Evolutionary conservation across 345 rosid genomes (phyloP).

Genomic region (Syzygium aqueum): DNA sequence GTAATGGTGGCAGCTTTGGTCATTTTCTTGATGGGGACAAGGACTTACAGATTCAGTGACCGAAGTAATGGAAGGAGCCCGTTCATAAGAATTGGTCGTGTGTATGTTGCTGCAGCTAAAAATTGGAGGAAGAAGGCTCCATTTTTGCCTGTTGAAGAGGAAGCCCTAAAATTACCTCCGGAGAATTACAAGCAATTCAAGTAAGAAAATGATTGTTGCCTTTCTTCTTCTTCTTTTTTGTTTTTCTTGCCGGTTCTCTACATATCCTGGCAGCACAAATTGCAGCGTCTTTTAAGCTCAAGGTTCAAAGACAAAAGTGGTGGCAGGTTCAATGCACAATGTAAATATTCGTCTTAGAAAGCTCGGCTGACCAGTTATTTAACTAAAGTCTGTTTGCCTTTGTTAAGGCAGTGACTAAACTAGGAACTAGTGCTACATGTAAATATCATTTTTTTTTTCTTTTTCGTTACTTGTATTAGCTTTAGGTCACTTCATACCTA

Average conservation of each 20-base stretch:
- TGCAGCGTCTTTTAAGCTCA: neutral
- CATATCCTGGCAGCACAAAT: neutral
- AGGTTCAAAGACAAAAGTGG: neutral
- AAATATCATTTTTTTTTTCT: neutral
- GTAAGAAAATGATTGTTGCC: constrained; percentile 3
- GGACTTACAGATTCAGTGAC: constrained; percentile 20
- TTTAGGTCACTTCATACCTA: neutral
- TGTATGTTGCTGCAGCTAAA: constrained; percentile 25
- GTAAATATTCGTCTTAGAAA: neutral
- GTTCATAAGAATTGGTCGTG: constrained; percentile 31
- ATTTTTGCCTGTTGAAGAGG: constrained; percentile 4
- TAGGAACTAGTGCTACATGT: neutral
- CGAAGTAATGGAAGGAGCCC: constrained; percentile 26
- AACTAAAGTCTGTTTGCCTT: neutral
- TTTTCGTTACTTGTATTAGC: neutral
- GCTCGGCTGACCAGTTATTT: neutral
- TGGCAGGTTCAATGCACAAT: neutral
- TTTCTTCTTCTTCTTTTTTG: neutral
- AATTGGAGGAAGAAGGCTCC: constrained; percentile 19
- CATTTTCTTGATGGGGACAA: constrained; percentile 34
- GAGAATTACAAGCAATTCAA: constrained; percentile 12
- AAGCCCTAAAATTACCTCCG: constrained; percentile 1
- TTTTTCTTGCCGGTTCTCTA: neutral
- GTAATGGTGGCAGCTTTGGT: constrained; percentile 26
- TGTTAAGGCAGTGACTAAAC: neutral